phyloP scores from a whole-genome alignment of 345 rosid genomes.

The Arabis alpina region DNA sequence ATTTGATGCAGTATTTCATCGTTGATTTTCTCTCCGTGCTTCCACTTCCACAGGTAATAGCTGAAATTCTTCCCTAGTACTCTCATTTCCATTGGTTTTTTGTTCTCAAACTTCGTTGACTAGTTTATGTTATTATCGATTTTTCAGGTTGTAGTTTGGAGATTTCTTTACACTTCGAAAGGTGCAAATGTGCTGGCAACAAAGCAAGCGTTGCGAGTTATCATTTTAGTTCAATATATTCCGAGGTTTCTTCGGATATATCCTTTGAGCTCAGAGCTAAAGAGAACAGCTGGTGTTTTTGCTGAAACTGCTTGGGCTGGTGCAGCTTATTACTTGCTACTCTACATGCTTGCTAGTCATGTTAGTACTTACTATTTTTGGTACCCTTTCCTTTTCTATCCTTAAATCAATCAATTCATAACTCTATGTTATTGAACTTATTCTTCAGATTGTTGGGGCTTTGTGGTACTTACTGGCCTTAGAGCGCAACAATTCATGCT shows the following conservation, averaged over 20 bases:
- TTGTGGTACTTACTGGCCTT: conserved; percentile 91
- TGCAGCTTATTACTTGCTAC: conserved; percentile 88
- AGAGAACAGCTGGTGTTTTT: conserved; percentile 92
- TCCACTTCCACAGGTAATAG: conserved; percentile 89
- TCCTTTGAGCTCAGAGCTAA: conserved; percentile 85
- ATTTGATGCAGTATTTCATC: conserved; percentile 73
- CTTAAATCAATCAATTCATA: neutral
- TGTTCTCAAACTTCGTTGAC: neutral
- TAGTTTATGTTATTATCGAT: no score
- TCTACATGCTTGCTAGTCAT: conserved; percentile 99
- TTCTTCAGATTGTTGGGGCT: conserved; percentile 85
- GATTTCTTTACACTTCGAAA: conserved; percentile 65
- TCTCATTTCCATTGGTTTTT: conserved; percentile 19
- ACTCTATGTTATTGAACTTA: conserved; percentile 22
- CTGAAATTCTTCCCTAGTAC: no score
- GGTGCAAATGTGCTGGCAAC: conserved; percentile 80
- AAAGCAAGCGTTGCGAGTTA: conserved; percentile 70
- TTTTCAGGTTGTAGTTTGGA: conserved; percentile 87
- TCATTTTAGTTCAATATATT: conserved; percentile 71
- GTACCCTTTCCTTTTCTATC: neutral
- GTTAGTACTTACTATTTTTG: conserved; percentile 53
- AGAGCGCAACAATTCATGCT: conserved; percentile 81
- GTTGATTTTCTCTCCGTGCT: conserved; percentile 85
- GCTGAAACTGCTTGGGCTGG: conserved; percentile 99
- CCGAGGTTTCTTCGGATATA: conserved; percentile 73